These are phyloP conservation scores for Microsporum ferrugineum DNA, from an alignment of 2,329 filamentous ascomycete species.

Conservation along the genomic window DNA sequence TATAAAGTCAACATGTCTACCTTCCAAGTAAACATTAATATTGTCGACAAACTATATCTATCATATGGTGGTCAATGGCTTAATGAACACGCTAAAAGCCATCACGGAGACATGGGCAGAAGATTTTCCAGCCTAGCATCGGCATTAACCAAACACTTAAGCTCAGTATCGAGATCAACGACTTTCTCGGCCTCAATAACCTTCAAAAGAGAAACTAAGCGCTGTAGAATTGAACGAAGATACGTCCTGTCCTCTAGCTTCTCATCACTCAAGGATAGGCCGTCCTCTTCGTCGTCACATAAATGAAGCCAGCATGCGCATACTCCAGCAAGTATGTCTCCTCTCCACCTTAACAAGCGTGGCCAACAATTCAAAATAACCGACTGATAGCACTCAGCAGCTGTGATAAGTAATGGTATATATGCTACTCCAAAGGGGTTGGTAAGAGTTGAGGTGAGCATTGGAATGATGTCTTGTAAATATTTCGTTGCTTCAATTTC, in stretches of 20 bases:
- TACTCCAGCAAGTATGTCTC: slow-evolving; percentile 52
- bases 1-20: background rate
- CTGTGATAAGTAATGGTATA: slow-evolving; percentile 43
- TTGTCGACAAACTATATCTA: too few species aligned
- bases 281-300: slow-evolving; percentile 24
- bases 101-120: slow-evolving; percentile 9
- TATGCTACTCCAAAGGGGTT: slow-evolving; percentile 55
- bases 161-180: slow-evolving; percentile 24
- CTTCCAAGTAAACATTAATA: too few species aligned
- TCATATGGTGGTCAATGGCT: too few species aligned
- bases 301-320: slow-evolving; percentile 53
- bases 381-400: slow-evolving; percentile 44
- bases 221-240: background rate
- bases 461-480: slow-evolving; percentile 52
- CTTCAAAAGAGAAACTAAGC: slow-evolving; percentile 20
- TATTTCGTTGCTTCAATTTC: slow-evolving; percentile 30
- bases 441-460: slow-evolving; percentile 53
- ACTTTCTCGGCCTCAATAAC: slow-evolving; percentile 17
- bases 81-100: background rate
- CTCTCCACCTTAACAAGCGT: slow-evolving; percentile 50
- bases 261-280: slow-evolving; percentile 5
- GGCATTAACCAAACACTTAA: slow-evolving; percentile 27
- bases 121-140: slow-evolving; percentile 25
- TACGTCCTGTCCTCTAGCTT: background rate
- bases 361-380: slow-evolving; percentile 59